These are phyloP conservation scores for Parietichytrium sp. DNA, from an alignment of 108 stramenopile genomes.

Conservation along the genomic window DNA sequence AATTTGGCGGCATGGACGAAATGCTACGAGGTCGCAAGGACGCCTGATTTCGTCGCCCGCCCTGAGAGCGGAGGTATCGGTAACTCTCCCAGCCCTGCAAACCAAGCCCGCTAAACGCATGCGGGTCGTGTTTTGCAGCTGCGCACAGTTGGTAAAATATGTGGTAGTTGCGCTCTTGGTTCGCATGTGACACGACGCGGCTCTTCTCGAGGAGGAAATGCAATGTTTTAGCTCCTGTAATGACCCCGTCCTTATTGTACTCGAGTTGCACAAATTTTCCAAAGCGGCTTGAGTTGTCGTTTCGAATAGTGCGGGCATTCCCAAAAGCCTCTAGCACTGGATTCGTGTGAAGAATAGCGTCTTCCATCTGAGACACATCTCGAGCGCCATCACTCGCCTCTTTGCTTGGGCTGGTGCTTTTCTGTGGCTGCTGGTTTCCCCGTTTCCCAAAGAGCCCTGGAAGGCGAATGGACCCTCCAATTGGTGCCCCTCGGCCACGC, in stretches of 20 bases:
- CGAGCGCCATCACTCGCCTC: background rate
- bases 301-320: slow-evolving; percentile 43
- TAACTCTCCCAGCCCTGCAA: background rate
- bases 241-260: slow-evolving; percentile 12
- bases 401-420: background rate
- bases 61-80: background rate
- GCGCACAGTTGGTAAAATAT: slow-evolving; percentile 64
- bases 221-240: slow-evolving; percentile 45
- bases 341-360: slow-evolving; percentile 10
- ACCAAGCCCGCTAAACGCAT: slow-evolving; percentile 51
- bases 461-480: background rate
- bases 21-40: slow-evolving; percentile 35
- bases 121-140: slow-evolving; percentile 41
- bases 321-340: slow-evolving; percentile 51
- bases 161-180: slow-evolving; percentile 65
- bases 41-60: background rate
- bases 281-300: slow-evolving; percentile 49
- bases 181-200: slow-evolving; percentile 56
- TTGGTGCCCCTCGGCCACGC: too few relatives aligned
- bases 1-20: background rate
- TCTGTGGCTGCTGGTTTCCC: background rate
- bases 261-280: slow-evolving; percentile 45
- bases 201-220: slow-evolving; percentile 67
- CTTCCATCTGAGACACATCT: background rate
- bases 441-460: slow-evolving; percentile 23